phyloP scores from a whole-genome alignment of 83 land plant genomes.

The Diphasiastrum complanatum region DNA sequence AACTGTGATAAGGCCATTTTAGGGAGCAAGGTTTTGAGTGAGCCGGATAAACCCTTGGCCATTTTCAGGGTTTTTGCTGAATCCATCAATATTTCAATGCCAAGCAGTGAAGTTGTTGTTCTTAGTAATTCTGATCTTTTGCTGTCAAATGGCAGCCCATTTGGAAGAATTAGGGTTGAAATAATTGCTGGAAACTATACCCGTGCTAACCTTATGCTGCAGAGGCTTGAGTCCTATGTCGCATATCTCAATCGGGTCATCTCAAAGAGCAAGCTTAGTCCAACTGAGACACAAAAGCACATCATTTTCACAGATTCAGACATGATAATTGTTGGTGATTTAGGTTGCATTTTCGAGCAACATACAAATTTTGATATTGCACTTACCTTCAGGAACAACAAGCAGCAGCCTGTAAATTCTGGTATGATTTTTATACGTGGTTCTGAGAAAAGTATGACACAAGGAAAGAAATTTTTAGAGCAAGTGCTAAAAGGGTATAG shows the following conservation, averaged over 20 bases:
- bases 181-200: slow-evolving; percentile 8
- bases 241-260: slow-evolving; percentile 33
- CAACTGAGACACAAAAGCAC: slow-evolving; percentile 37
- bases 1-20: no score
- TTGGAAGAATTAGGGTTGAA: slow-evolving; percentile 1
- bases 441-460: slow-evolving; percentile 14
- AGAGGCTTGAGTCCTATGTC: slow-evolving; percentile 24
- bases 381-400: slow-evolving; percentile 87
- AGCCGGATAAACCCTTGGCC: no score
- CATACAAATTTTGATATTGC: slow-evolving; percentile 65
- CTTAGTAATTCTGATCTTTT: slow-evolving; percentile 10
- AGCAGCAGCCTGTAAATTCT: slow-evolving; percentile 84
- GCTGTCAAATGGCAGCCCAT: slow-evolving; percentile 2
- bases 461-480: slow-evolving; percentile 67
- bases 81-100: slow-evolving; percentile 23
- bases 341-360: slow-evolving; percentile 45
- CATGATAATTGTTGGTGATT: slow-evolving; percentile 68
- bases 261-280: slow-evolving; percentile 39
- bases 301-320: slow-evolving; percentile 83
- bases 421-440: slow-evolving; percentile 83
- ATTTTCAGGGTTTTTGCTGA: no score
- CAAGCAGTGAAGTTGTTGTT: slow-evolving; percentile 6
- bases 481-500: slow-evolving; percentile 58
- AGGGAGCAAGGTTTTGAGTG: no score
- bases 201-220: slow-evolving; percentile 26